Evolutionary conservation across 768 basidiomycete species (phyloP).

Genomic region (Leccinum imitatum): DNA sequence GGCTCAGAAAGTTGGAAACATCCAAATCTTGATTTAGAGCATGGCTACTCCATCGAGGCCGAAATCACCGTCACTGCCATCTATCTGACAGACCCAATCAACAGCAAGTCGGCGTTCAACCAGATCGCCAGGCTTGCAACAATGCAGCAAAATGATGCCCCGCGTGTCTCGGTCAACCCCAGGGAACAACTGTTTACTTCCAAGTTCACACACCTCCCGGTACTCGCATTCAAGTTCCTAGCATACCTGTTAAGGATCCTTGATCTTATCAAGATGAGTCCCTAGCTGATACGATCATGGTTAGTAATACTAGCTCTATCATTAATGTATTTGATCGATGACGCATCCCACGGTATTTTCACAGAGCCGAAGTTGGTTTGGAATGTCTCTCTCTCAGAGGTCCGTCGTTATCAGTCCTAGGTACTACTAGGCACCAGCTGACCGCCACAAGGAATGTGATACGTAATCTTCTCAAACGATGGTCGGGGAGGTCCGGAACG

Average conservation of each 20-base stretch:
- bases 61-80: not conserved
- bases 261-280: not conserved
- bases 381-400: not conserved
- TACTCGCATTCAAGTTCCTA: not conserved
- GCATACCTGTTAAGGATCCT: not conserved
- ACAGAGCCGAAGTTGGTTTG: not conserved
- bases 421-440: not conserved
- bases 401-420: not conserved
- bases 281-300: not conserved
- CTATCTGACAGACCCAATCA: too few relatives aligned
- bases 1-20: not conserved
- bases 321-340: not conserved
- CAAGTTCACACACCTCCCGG: not conserved
- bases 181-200: not conserved
- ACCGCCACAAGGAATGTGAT: constrained; percentile 13
- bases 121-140: constrained; percentile 1
- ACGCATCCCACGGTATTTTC: not conserved
- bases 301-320: not conserved
- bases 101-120: not conserved
- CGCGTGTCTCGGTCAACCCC: not conserved
- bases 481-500: not conserved
- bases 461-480: constrained; percentile 1
- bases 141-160: not conserved
- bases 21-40: too few relatives aligned
- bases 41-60: not conserved